Conservation (phyloP, 2,329 filamentous ascomycete species). For the Nigrospora osmanthi region DNA sequence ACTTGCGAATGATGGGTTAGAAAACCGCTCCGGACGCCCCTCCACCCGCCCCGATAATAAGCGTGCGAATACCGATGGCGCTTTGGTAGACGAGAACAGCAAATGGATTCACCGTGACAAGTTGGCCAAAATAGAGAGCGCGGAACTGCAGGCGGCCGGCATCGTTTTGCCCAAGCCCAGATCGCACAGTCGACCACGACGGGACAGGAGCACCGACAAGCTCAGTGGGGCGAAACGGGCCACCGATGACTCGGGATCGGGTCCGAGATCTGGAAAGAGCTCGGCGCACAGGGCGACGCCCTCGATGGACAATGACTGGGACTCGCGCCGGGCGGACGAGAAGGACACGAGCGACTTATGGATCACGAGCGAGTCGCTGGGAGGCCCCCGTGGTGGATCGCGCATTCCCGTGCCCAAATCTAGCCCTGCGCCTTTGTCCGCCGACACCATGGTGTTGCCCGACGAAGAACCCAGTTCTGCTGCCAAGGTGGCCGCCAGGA, state of each 20-base stretch:
- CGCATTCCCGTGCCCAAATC: slow-evolving; percentile 80
- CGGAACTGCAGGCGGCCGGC: slow-evolving; percentile 72
- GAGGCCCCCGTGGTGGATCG: slow-evolving; percentile 49
- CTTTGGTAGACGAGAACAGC: slow-evolving; percentile 45
- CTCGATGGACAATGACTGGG: slow-evolving; percentile 44
- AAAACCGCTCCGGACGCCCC: slow-evolving; percentile 9
- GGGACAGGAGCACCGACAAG: slow-evolving; percentile 33
- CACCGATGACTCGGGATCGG: slow-evolving; percentile 22
- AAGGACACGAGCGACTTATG: slow-evolving; percentile 50
- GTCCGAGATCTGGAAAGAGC: slow-evolving; percentile 35
- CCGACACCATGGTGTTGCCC: slow-evolving; percentile 36
- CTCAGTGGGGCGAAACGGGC: slow-evolving; percentile 21
- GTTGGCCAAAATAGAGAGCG: slow-evolving; percentile 70
- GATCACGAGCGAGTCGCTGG: slow-evolving; percentile 34
- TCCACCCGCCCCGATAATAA: slow-evolving; percentile 14
- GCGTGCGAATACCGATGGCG: slow-evolving; percentile 19
- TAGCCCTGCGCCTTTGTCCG: slow-evolving; percentile 69
- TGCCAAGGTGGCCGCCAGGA: slow-evolving; percentile 37
- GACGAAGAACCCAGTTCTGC: slow-evolving; percentile 49
- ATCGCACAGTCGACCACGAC: slow-evolving; percentile 40
- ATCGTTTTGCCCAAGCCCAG: slow-evolving; percentile 51
- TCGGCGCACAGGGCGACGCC: slow-evolving; percentile 25
- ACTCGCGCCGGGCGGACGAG: slow-evolving; percentile 71
- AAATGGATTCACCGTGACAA: slow-evolving; percentile 87
- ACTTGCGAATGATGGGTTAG: slow-evolving; percentile 12